Conservation (phyloP, 1,284 basidiomycete genomes). For the Pholiota adiposa region DNA sequence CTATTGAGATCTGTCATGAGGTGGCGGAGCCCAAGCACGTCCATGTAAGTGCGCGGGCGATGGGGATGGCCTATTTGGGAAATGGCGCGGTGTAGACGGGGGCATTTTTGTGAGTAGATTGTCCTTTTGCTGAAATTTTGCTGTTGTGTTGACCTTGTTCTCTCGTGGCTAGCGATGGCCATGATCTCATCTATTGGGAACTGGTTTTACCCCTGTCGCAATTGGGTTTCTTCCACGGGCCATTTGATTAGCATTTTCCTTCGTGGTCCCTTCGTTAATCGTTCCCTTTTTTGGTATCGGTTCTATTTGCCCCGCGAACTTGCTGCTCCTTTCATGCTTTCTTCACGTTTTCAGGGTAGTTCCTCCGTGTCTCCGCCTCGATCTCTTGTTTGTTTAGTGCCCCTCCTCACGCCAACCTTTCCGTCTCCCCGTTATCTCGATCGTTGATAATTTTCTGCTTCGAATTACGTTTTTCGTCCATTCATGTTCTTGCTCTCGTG, state of each 20-base stretch:
- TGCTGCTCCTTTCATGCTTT: not conserved
- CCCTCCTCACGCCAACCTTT: not conserved
- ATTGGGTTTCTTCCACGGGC: not conserved
- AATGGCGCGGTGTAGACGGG: not conserved
- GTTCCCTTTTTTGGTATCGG: not conserved
- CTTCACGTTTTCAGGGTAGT: not conserved
- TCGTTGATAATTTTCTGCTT: not conserved
- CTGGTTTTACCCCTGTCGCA: not conserved
- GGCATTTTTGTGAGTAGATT: not conserved
- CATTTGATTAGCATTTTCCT: not conserved
- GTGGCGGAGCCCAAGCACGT: constrained; percentile 66
- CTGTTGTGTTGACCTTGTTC: not conserved
- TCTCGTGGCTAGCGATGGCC: not conserved
- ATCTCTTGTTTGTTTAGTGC: not conserved
- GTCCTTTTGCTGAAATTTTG: not conserved
- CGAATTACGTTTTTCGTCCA: not conserved
- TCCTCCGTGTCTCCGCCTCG: not conserved
- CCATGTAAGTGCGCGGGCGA: constrained; percentile 64
- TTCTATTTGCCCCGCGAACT: not conserved
- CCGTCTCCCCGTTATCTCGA: not conserved
- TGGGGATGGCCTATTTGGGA: constrained; percentile 41
- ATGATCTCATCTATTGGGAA: not conserved
- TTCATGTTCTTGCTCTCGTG: not conserved
- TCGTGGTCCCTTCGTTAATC: not conserved
- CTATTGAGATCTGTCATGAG: constrained; percentile 77